Conservation (phyloP, 2,329 filamentous ascomycete species). For the Talaromyces sp. region DNA sequence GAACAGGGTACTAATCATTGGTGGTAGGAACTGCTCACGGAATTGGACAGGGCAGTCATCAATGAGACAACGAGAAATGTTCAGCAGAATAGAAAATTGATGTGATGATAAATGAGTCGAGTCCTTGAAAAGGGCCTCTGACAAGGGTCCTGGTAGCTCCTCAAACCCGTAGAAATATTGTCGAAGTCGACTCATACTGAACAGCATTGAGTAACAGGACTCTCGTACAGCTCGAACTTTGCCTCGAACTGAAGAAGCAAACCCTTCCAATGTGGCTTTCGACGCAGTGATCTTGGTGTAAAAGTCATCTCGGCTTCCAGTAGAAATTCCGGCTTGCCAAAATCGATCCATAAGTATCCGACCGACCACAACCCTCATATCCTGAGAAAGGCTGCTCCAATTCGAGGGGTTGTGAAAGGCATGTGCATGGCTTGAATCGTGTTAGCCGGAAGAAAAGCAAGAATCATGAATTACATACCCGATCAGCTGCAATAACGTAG, state of each 20-base stretch:
- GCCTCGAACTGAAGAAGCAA: constrained; percentile 88
- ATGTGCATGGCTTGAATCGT: constrained; percentile 69
- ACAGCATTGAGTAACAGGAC: constrained; percentile 89
- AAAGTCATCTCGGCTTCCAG: constrained; percentile 93
- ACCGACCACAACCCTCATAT: constrained; percentile 73
- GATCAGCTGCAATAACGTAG: constrained; percentile 78
- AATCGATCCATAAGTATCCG: constrained; percentile 90
- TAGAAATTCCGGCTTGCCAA: constrained; percentile 97
- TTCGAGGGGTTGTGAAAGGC: constrained; percentile 83
- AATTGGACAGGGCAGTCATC: constrained; percentile 83
- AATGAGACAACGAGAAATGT: constrained; percentile 81
- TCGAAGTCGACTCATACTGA: constrained; percentile 84
- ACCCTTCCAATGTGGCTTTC: constrained; percentile 83
- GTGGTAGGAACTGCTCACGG: constrained; percentile 76
- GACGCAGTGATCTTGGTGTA: constrained; percentile 88
- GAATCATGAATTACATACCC: constrained; percentile 46
- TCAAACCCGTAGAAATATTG: constrained; percentile 86
- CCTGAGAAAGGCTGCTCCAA: constrained; percentile 72
- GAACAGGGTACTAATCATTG: constrained; percentile 77
- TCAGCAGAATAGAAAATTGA: constrained; percentile 89
- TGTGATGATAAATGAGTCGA: constrained; percentile 82
- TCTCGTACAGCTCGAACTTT: constrained; percentile 87
- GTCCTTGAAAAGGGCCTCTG: constrained; percentile 78
- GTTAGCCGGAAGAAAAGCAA: constrained; percentile 17
- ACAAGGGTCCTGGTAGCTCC: constrained; percentile 77